Percentiles rank a stretch among this genome's conserved stretches.
Conservation (phyloP, 129 eudicot species). For the Tagetes erecta region DNA sequence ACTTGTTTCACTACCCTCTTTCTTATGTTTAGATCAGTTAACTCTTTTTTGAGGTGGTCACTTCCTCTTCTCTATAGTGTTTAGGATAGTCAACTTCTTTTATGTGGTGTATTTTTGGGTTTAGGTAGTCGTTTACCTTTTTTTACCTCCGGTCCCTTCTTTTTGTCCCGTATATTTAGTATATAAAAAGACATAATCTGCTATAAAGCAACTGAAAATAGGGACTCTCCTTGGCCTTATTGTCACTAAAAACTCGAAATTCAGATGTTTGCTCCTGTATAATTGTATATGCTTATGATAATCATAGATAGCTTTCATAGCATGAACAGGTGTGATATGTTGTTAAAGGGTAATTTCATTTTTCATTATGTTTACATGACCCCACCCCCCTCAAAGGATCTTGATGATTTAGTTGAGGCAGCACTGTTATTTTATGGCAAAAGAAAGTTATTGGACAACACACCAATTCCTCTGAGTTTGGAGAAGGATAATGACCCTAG, state of each 20-base stretch:
- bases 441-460: constrained; percentile 62
- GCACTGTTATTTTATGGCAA: constrained; percentile 75
- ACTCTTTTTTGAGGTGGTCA: not conserved
- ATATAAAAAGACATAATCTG: constrained; percentile 3
- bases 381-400: constrained; percentile 57
- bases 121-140: not conserved
- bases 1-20: not conserved
- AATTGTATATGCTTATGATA: constrained; percentile 8
- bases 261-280: constrained; percentile 11
- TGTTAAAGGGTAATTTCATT: constrained; percentile 16
- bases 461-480: constrained; percentile 73
- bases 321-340: constrained; percentile 14
- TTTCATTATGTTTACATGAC: constrained; percentile 17
- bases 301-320: constrained; percentile 19
- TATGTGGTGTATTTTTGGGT: constrained; percentile 8
- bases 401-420: constrained; percentile 92
- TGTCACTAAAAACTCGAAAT: not conserved
- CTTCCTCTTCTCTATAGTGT: not conserved
- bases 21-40: constrained; percentile 9
- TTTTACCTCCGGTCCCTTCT: not conserved
- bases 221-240: not conserved
- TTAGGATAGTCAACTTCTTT: constrained; percentile 1
- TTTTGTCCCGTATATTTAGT: constrained; percentile 15
- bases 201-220: constrained; percentile 8
- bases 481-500: constrained; percentile 97